Evolutionary conservation across 139 green algal species (phyloP).

Genomic region (Coelastrella sp.): DNA sequence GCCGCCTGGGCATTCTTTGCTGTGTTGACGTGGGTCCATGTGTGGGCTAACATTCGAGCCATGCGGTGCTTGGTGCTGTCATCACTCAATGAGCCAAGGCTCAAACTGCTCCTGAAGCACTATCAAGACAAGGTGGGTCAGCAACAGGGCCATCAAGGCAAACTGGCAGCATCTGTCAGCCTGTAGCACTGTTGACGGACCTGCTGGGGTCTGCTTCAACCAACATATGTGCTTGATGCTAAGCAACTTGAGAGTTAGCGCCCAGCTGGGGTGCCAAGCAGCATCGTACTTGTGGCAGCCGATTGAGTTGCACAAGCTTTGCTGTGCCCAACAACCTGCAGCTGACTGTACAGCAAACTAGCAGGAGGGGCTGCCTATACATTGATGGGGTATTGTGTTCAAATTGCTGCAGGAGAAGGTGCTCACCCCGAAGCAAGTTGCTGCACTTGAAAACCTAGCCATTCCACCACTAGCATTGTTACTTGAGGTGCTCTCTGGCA

Average conservation of each 20-base stretch:
- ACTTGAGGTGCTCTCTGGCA: background rate
- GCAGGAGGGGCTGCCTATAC: too few relatives aligned
- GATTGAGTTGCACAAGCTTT: too few relatives aligned
- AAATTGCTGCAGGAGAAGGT: constrained; percentile 47
- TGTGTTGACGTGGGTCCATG: constrained; percentile 74
- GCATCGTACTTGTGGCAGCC: too few relatives aligned
- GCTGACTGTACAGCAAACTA: too few relatives aligned
- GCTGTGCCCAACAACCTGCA: too few relatives aligned
- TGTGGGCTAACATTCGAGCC: constrained; percentile 86
- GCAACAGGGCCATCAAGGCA: background rate
- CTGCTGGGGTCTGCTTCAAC: background rate
- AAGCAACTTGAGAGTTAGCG: too few relatives aligned
- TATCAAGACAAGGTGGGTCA: constrained; percentile 50
- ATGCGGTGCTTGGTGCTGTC: constrained; percentile 82
- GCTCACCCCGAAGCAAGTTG: constrained; percentile 45
- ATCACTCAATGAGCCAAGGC: constrained; percentile 78
- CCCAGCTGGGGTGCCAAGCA: too few relatives aligned
- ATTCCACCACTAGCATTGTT: constrained; percentile 53
- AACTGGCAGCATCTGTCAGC: background rate
- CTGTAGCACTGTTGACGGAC: too few relatives aligned
- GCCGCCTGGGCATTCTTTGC: constrained; percentile 63
- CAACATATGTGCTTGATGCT: background rate
- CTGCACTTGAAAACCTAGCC: constrained; percentile 57
- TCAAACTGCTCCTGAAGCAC: constrained; percentile 66
- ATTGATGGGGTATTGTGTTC: too few relatives aligned